Evolutionary conservation across 148 eudicot species (phyloP).

Genomic region (Amaranthus palmeri): DNA sequence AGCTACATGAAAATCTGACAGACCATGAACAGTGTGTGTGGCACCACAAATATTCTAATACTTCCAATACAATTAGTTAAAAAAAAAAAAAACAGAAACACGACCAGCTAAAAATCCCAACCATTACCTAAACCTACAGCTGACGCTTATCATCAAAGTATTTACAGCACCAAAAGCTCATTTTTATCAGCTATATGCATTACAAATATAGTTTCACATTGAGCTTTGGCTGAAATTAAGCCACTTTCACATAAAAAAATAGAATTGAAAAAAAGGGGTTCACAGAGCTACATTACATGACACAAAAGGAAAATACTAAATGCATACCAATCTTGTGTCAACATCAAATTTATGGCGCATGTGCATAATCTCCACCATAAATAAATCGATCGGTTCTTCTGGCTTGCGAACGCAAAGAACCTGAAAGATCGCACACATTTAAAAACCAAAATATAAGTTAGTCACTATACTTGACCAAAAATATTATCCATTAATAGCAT

Average conservation of each 20-base stretch:
- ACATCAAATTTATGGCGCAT: slow-evolving; percentile 99
- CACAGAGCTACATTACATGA: not conserved
- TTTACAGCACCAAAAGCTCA: slow-evolving; percentile 1
- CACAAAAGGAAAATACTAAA: not conserved
- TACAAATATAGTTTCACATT: not conserved
- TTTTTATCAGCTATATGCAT: not conserved
- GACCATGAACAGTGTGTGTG: not conserved
- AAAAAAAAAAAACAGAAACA: not conserved
- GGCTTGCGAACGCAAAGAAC: slow-evolving; percentile 97
- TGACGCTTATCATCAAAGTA: not conserved
- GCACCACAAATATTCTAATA: no score
- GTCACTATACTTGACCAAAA: not conserved
- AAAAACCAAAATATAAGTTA: not conserved
- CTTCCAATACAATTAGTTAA: not conserved
- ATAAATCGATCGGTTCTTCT: slow-evolving; percentile 81
- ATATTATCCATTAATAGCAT: not conserved
- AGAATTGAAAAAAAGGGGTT: not conserved
- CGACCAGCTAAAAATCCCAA: not conserved
- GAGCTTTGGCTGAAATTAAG: not conserved
- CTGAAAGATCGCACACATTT: slow-evolving; percentile 29
- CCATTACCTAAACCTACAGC: not conserved
- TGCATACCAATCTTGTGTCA: slow-evolving; percentile 83
- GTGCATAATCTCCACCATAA: slow-evolving; percentile 99
- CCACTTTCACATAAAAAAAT: not conserved
- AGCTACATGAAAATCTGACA: not conserved